phyloP scores from a whole-genome alignment of 192 early-diverging fungal genomes.

The Mortierella alpina region DNA sequence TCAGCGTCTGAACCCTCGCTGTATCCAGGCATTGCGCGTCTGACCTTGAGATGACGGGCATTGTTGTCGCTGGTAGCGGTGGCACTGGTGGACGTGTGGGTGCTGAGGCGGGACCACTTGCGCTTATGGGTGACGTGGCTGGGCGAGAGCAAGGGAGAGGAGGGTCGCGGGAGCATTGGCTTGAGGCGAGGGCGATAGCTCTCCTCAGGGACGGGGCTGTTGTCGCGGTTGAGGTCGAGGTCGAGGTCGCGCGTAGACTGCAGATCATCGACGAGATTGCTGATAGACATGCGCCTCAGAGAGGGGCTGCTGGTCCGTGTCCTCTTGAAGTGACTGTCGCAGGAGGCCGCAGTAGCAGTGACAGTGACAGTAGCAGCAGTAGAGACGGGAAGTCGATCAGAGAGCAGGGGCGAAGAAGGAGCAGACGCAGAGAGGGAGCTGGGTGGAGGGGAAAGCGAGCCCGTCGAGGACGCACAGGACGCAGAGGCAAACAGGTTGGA shows the following conservation, averaged over 20 bases:
- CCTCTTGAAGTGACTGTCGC: slow-evolving; percentile 34
- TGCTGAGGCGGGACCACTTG: slow-evolving; percentile 54
- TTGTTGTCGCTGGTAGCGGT: too few relatives aligned
- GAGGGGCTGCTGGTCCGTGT: slow-evolving; percentile 46
- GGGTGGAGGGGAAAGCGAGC: slow-evolving; percentile 34
- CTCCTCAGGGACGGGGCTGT: slow-evolving; percentile 3
- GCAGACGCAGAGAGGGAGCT: slow-evolving; percentile 30
- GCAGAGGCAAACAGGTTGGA: slow-evolving; percentile 26
- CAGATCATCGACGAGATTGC: slow-evolving; percentile 46
- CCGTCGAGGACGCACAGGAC: slow-evolving; percentile 26
- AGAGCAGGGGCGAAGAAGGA: slow-evolving; percentile 26
- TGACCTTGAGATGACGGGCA: slow-evolving; percentile 39
- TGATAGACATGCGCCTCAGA: slow-evolving; percentile 41
- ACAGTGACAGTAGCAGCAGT: background rate
- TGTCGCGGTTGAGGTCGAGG: background rate
- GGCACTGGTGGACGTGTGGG: slow-evolving; percentile 24
- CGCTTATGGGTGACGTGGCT: slow-evolving; percentile 47
- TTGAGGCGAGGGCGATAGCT: slow-evolving; percentile 24
- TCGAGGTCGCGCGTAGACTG: background rate
- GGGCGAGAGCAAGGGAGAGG: slow-evolving; percentile 23
- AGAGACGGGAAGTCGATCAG: slow-evolving; percentile 2
- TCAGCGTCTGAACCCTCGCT: slow-evolving; percentile 3
- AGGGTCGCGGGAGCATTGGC: slow-evolving; percentile 31
- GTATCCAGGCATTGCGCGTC: slow-evolving; percentile 36
- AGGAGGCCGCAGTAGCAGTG: background rate